Evolutionary conservation across 1,284 basidiomycete genomes (phyloP).

Genomic region (Phellinidium pouzarii): DNA sequence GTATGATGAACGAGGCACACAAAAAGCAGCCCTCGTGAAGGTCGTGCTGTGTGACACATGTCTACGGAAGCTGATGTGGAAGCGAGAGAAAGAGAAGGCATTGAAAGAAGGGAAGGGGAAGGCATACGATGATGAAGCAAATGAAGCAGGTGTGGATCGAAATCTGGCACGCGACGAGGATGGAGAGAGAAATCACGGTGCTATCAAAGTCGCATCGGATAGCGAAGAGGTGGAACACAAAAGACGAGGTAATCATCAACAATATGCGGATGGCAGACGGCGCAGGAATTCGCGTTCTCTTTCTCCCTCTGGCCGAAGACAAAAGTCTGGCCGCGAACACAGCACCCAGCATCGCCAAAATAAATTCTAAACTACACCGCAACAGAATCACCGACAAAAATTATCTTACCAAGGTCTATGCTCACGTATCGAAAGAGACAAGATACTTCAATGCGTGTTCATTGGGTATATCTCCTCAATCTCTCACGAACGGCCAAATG

Average conservation of each 20-base stretch:
- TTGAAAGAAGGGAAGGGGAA: conserved; percentile 7
- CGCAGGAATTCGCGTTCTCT: conserved; percentile 21
- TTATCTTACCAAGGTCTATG: background rate
- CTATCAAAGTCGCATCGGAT: conserved; percentile 1
- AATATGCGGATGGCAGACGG: background rate
- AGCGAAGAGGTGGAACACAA: background rate
- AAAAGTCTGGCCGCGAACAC: background rate
- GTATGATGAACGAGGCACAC: conserved; percentile 72
- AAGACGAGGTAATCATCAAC: background rate
- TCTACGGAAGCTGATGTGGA: conserved; percentile 80
- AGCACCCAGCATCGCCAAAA: background rate
- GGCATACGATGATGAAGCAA: background rate
- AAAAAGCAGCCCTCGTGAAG: conserved; percentile 81
- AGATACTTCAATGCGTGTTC: no score
- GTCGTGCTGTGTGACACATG: conserved; percentile 78
- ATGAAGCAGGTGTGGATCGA: conserved; percentile 56
- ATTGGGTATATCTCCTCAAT: background rate
- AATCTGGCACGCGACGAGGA: conserved; percentile 32
- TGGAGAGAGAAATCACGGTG: background rate
- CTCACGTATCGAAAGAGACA: background rate
- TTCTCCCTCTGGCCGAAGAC: conserved; percentile 16
- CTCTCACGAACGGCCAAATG: conserved; percentile 29
- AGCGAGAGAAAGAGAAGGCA: conserved; percentile 63
- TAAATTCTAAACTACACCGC: background rate
- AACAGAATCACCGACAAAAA: background rate